A percentile compares a stretch with the other conserved stretches of the same genome.
Evolutionary conservation across 179 eudicot species (phyloP).

Genomic region (Actinidia arguta): DNA sequence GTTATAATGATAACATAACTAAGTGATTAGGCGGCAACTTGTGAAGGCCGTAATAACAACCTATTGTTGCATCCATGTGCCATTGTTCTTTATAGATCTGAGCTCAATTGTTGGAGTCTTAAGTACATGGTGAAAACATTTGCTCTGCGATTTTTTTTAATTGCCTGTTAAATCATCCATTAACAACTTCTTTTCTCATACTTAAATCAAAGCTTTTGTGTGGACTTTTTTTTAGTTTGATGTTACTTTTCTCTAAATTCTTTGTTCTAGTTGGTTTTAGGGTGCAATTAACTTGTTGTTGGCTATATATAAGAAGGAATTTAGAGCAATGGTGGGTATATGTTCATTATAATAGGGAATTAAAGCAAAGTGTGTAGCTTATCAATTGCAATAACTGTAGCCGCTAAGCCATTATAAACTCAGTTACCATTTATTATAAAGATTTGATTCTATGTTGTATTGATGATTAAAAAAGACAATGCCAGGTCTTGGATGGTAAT

Average conservation of each 20-base stretch:
- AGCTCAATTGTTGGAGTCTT: no score
- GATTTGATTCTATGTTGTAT: no score
- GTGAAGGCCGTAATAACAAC: no score
- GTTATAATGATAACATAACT: no score
- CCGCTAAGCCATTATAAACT: no score
- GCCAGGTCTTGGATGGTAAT: constrained; percentile 87
- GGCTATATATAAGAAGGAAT: constrained; percentile 60
- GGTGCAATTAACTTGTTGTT: constrained; percentile 64
- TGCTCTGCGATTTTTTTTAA: neutral
- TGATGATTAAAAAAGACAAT: constrained; percentile 16
- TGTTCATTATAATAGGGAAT: no score
- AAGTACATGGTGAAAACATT: neutral
- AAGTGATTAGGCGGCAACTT: no score
- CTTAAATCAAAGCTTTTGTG: neutral
- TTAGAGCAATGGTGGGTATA: constrained; percentile 51
- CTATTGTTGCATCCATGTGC: no score
- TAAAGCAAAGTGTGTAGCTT: no score
- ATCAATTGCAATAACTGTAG: no score
- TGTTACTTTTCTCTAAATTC: neutral
- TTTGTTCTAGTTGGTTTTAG: constrained; percentile 41
- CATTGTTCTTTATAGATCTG: no score
- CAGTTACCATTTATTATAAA: no score
- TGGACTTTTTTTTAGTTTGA: neutral
- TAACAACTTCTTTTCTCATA: neutral
- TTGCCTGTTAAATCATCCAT: neutral